Conservation (phyloP, 1,284 basidiomycete species). For the Wolfiporia cocos region DNA sequence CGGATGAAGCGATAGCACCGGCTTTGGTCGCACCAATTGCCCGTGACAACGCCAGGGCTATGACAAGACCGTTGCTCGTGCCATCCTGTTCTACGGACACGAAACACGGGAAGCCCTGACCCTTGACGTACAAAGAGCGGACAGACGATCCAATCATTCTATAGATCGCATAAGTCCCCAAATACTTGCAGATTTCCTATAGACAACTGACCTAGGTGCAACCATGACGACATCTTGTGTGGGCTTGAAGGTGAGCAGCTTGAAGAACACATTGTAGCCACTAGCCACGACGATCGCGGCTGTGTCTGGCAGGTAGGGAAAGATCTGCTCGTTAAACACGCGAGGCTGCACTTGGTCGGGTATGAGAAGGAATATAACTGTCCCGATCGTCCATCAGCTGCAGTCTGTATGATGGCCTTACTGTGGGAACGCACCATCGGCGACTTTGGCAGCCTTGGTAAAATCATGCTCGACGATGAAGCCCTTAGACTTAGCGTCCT, state of each 20-base stretch:
- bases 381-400: slow-evolving; percentile 1
- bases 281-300: slow-evolving; percentile 54
- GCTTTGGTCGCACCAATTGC: slow-evolving; percentile 59
- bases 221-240: slow-evolving; percentile 64
- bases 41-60: slow-evolving; percentile 47
- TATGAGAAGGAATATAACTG: slow-evolving; percentile 55
- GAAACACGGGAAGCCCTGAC: slow-evolving; percentile 59
- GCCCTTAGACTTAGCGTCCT: slow-evolving; percentile 48
- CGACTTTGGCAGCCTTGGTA: slow-evolving; percentile 44
- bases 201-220: slow-evolving; percentile 44
- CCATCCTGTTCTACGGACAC: slow-evolving; percentile 62
- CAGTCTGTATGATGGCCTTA: no score
- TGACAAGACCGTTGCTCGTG: slow-evolving; percentile 38
- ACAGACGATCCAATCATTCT: slow-evolving; percentile 66
- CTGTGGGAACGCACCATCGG: slow-evolving; percentile 44
- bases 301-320: slow-evolving; percentile 42
- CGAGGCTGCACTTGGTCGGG: slow-evolving; percentile 61
- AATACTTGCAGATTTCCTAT: neutral
- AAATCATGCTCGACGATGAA: slow-evolving; percentile 56
- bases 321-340: slow-evolving; percentile 50
- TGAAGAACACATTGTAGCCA: slow-evolving; percentile 62
- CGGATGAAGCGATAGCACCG: slow-evolving; percentile 61
- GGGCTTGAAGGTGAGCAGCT: slow-evolving; percentile 46
- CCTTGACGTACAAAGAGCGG: slow-evolving; percentile 52
- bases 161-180: slow-evolving; percentile 2